These are phyloP conservation scores for Aphanocladium album DNA, from an alignment of 2,329 filamentous ascomycete species.

Conservation along the genomic window DNA sequence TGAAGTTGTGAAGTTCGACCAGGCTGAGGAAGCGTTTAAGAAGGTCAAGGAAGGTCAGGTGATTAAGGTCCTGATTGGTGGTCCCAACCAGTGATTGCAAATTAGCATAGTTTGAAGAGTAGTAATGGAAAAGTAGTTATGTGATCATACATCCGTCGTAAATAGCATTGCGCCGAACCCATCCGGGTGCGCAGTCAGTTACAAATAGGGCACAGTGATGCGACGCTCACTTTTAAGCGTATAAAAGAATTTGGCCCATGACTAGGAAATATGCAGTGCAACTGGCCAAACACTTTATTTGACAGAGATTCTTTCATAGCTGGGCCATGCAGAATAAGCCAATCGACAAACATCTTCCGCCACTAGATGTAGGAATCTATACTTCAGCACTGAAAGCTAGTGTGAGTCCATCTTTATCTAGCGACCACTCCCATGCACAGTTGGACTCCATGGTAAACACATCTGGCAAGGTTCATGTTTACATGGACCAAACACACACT, in stretches of 20 bases:
- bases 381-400: too few relatives aligned
- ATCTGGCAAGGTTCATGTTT: not conserved
- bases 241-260: too few relatives aligned
- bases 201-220: too few relatives aligned
- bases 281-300: too few relatives aligned
- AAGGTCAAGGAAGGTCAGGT: constrained; percentile 80
- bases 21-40: constrained; percentile 82
- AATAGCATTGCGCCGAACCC: too few relatives aligned
- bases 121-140: not conserved
- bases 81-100: constrained; percentile 50
- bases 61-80: constrained; percentile 64
- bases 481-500: not conserved
- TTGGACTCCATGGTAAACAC: not conserved
- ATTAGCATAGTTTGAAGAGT: not conserved
- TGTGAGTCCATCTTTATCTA: not conserved
- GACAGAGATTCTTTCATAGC: too few relatives aligned
- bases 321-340: not conserved
- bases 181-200: not conserved
- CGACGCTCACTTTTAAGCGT: too few relatives aligned
- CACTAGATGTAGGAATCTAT: too few relatives aligned
- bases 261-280: too few relatives aligned
- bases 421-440: not conserved
- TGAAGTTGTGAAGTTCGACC: constrained; percentile 67
- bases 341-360: not conserved
- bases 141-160: too few relatives aligned